phyloP scores from a whole-genome alignment of 768 basidiomycete genomes.

The Russula abietina region DNA sequence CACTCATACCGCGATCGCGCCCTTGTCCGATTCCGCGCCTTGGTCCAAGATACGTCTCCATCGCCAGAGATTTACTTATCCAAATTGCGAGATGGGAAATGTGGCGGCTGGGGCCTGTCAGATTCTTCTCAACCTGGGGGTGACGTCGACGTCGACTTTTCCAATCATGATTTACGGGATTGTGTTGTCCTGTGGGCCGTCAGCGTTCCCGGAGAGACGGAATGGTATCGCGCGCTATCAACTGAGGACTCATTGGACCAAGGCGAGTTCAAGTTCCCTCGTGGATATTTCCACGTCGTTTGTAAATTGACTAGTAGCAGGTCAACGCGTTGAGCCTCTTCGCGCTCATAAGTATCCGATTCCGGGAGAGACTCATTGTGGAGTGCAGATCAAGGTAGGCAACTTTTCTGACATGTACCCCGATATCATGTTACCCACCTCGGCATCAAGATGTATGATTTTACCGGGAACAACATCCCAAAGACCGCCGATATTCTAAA shows the following conservation, averaged over 20 bases:
- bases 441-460: slow-evolving; percentile 52
- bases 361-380: slow-evolving; percentile 49
- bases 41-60: slow-evolving; percentile 78
- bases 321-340: slow-evolving; percentile 20
- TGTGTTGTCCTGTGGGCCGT: slow-evolving; percentile 67
- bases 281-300: neutral
- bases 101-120: slow-evolving; percentile 71
- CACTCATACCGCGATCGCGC: slow-evolving; percentile 44
- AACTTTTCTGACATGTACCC: neutral
- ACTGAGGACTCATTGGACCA: slow-evolving; percentile 25
- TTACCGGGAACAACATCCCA: slow-evolving; percentile 37
- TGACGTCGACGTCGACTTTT: slow-evolving; percentile 32
- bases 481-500: slow-evolving; percentile 58
- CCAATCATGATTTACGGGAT: slow-evolving; percentile 53
- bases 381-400: slow-evolving; percentile 65
- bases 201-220: slow-evolving; percentile 60
- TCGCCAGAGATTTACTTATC: slow-evolving; percentile 70
- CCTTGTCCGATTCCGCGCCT: slow-evolving; percentile 66
- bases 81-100: slow-evolving; percentile 35
- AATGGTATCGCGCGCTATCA: slow-evolving; percentile 46
- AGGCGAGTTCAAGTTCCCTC: slow-evolving; percentile 23
- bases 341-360: slow-evolving; percentile 62
- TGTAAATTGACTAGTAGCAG: neutral
- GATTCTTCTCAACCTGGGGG: slow-evolving; percentile 31
- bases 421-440: slow-evolving; percentile 9